Base-by-base conservation (phyloP, 2,329 filamentous ascomycete species). In the Penicillium sp. region DNA sequence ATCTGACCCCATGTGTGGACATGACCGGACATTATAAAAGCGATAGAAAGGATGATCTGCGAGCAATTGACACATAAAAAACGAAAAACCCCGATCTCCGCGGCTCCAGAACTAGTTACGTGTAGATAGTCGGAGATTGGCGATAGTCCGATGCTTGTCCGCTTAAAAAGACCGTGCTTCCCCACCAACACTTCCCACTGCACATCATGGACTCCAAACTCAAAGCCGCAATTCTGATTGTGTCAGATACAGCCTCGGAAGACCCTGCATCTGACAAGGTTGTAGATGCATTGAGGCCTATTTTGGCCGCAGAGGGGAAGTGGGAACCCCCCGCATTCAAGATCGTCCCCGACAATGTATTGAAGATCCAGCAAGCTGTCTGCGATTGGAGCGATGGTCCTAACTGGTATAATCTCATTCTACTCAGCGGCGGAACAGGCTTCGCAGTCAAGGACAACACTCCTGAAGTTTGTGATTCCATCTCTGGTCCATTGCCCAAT, bases 371-470 rank as follows among this genome's bases (percentile, higher is more conserved):
- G 68, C 80, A 80, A 14, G 81, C 86, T 47, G 82, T 99, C 47
- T 84, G 79, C 56, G 69, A 78, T 10, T 97, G 91, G 90, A 80
- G 89, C 0, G 92, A 96, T 72, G 65, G 68, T n/a, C 75, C 81
- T 10, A 73, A 82, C 5, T 81, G 81, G 45, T 72, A 79, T 4
- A 93, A 96, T 73, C 75, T 97, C 54, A 84, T 99, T 56, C 74
- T 97, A 44, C 93, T 92, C 0, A 96, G 91, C 6, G 94, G 94
- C 21, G 94, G 94, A 2, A 99, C 94, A 1, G 94, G 94, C 0
- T 99, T 99, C 73, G 89, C 94, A 7, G 80, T 86, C 10, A 84
- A 88, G 52, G 94, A 99, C 77, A 80, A 83, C 40, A 99, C 94
- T 0, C 94, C 94, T 2, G 94, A 97, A 82, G 91, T 92, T 71